Percentiles rank a stretch among this genome's conserved stretches.
Evolutionary conservation across 495 filamentous ascomycete genomes (phyloP).

Genomic region (Penicillium bialowiezense): DNA sequence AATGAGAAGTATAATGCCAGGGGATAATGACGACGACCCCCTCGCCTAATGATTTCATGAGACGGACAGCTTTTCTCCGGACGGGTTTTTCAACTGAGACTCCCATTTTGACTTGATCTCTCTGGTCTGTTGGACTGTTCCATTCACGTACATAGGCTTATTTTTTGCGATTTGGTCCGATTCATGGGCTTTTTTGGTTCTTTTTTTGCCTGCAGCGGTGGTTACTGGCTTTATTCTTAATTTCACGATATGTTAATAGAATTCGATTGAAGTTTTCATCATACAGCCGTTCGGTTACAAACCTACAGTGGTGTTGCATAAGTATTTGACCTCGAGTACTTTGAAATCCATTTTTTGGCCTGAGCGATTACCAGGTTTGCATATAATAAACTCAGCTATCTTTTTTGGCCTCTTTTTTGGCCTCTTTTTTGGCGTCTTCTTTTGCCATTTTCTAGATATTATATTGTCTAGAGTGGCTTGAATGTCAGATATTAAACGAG

Average conservation of each 20-base stretch:
- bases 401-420: too few relatives aligned
- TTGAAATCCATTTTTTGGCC: too few relatives aligned
- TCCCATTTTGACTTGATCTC: constrained; percentile 2
- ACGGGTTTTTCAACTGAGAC: constrained; percentile 1
- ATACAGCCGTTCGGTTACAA: too few relatives aligned
- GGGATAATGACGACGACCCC: constrained; percentile 33
- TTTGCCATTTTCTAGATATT: too few relatives aligned
- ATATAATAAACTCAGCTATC: too few relatives aligned
- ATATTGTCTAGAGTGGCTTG: too few relatives aligned
- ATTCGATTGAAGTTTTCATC: too few relatives aligned
- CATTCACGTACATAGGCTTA: constrained; percentile 8
- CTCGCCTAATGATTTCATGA: constrained; percentile 24
- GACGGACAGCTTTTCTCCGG: constrained; percentile 13
- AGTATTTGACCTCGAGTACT: too few relatives aligned
- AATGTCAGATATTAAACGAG: too few relatives aligned
- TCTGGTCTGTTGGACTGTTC: not conserved
- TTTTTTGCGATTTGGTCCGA: not conserved
- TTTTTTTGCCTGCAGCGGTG: not conserved
- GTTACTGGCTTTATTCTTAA: not conserved
- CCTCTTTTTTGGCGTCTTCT: too few relatives aligned
- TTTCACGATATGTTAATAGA: not conserved
- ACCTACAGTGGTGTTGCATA: too few relatives aligned
- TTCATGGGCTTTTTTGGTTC: not conserved
- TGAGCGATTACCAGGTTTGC: too few relatives aligned
- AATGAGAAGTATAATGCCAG: constrained; percentile 68